Percentiles rank a stretch among this genome's conserved stretches.
phyloP scores from a whole-genome alignment of 441 rosid genomes.

The Theobroma grandiflorum region DNA sequence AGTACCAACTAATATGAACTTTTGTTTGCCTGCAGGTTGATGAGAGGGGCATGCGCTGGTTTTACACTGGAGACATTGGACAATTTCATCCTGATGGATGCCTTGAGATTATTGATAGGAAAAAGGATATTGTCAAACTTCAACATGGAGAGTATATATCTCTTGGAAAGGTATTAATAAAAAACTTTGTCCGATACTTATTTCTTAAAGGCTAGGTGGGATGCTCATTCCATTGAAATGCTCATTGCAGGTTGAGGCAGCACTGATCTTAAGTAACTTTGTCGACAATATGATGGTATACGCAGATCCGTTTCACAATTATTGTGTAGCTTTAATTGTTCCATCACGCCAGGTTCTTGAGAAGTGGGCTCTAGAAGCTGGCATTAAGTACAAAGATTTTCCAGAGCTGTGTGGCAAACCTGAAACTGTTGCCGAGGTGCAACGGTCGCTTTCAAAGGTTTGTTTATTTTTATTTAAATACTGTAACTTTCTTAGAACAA shows the following conservation, averaged over 20 bases:
- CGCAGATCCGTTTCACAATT: slow-evolving; percentile 78
- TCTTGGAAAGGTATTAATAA: slow-evolving; percentile 77
- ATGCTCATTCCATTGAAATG: slow-evolving; percentile 21
- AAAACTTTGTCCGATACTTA: background rate
- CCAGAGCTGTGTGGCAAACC: slow-evolving; percentile 68
- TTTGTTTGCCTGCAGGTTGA: slow-evolving; percentile 65
- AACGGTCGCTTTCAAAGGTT: slow-evolving; percentile 74
- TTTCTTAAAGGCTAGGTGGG: background rate
- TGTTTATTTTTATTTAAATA: slow-evolving; percentile 24
- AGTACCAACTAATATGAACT: background rate
- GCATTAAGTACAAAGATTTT: slow-evolving; percentile 51
- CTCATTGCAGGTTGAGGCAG: slow-evolving; percentile 84
- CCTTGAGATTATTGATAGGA: slow-evolving; percentile 92
- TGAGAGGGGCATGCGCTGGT: slow-evolving; percentile 87
- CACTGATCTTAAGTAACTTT: slow-evolving; percentile 58
- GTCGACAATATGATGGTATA: slow-evolving; percentile 82
- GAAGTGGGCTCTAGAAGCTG: slow-evolving; percentile 78
- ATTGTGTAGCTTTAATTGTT: slow-evolving; percentile 84
- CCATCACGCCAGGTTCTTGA: slow-evolving; percentile 65
- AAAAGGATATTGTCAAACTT: slow-evolving; percentile 96
- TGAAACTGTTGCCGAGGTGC: slow-evolving; percentile 75
- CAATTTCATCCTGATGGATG: slow-evolving; percentile 90
- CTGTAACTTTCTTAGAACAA: slow-evolving; percentile 10
- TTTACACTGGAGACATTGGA: slow-evolving; percentile 89
- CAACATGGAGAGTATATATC: slow-evolving; percentile 96